Conservation (phyloP, 2,329 filamentous ascomycete genomes). For the Fusarium aywerte region DNA sequence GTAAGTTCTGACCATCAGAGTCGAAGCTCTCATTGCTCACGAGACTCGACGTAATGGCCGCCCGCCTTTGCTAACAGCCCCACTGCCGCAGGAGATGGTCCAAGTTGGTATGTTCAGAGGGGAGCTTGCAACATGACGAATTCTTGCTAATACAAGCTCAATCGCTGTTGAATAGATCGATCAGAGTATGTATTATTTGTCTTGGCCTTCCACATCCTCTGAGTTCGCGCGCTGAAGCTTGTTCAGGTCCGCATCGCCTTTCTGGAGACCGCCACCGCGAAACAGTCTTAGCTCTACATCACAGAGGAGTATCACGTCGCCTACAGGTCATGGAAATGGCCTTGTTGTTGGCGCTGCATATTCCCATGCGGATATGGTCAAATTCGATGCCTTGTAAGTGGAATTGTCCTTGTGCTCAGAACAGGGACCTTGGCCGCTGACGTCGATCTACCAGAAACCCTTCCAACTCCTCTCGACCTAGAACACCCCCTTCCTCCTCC, state of each 20-base stretch:
- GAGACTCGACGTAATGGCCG: conserved; percentile 42
- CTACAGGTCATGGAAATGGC: conserved; percentile 66
- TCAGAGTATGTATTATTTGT: conserved; percentile 65
- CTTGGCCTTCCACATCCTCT: background rate
- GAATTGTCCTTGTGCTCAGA: background rate
- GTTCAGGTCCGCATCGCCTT: conserved; percentile 78
- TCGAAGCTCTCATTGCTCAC: conserved; percentile 35
- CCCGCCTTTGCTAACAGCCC: conserved; percentile 51
- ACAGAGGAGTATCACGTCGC: conserved; percentile 59
- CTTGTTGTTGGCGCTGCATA: conserved; percentile 94
- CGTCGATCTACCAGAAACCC: conserved; percentile 61
- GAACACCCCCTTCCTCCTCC: conserved; percentile 76
- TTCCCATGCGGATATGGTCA: conserved; percentile 94
- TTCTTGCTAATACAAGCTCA: conserved; percentile 45
- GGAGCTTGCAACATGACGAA: conserved; percentile 21
- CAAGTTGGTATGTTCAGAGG: conserved; percentile 82
- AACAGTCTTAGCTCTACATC: conserved; percentile 55
- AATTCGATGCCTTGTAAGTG: conserved; percentile 81
- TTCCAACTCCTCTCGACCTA: conserved; percentile 72
- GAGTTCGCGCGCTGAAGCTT: conserved; percentile 45
- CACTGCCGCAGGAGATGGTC: conserved; percentile 88
- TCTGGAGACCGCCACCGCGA: conserved; percentile 77
- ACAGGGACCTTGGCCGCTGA: conserved; percentile 6
- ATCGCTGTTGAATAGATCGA: conserved; percentile 59
- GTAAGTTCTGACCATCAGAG: conserved; percentile 58